Evolutionary conservation across 768 basidiomycete species (phyloP), one percentile per base, ranked within the genome.

Genomic region (Lactifluus pinguis): DNA sequence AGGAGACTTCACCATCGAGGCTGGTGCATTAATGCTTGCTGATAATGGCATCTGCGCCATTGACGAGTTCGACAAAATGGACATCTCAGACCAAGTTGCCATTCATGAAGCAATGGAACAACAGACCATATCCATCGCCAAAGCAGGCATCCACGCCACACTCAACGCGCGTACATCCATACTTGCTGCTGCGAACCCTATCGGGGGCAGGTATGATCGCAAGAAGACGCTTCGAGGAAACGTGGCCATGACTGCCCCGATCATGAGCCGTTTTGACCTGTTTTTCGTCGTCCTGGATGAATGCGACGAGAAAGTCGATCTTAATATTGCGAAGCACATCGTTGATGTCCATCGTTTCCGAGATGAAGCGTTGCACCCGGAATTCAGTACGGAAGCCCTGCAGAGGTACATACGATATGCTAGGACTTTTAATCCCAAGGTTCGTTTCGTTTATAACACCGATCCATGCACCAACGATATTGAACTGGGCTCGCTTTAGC

Each of bases 21-120:
- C 97, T 21, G 97, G 97, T 52, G 97, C 97, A 4, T 81, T 99
- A 66, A 98, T 99, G 97, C 83, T 99, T 4, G 97, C 97, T 6
- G 97, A 99, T 75, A 98, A 98, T 67, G 97, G 97, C 8, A 98
- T 98, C 71, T 99, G 97, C 70, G 95, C 95, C n/a, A 99, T 99
- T 68, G 97, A 99, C 76, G 97, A 98, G 74, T 99, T 99, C 69
- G 97, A 99, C 82, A 99, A 99, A 75, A 99, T 99, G 97, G 95
- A 98, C 72, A 85, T 98, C 55, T 86, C 91, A 0, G 97, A 98
- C 72, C 97, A 98, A 72, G 93, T 98, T 47, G 97, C 97, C 39
- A 98, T 99, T 68, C 97, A 99, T 79, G 95, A 98, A 79, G 95
- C 95, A 8, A 98, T 98, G 95, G 95, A 98, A 85, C 95, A 98